Percentiles rank a stretch among this genome's conserved stretches.
These are phyloP conservation scores for Phlyctochytrium planicorne DNA, from an alignment of 192 early-diverging fungal species.

Conservation along the genomic window DNA sequence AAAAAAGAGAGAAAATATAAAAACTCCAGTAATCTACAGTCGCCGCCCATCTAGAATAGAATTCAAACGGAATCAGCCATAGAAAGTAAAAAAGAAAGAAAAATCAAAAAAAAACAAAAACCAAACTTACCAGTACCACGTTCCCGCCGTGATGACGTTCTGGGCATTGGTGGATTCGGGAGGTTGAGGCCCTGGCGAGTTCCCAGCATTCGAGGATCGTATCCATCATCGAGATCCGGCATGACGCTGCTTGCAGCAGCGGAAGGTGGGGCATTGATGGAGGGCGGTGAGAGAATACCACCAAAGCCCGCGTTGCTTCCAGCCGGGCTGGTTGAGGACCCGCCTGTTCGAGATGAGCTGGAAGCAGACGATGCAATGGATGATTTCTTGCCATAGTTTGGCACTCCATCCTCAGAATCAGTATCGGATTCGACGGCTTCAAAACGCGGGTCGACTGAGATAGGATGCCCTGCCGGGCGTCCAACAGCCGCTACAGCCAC, in stretches of 20 bases:
- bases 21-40: no score
- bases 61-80: no score
- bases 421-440: background rate
- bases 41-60: no score
- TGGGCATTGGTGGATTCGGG: background rate
- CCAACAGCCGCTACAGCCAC: background rate
- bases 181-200: background rate
- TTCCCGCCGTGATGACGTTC: constrained; percentile 6
- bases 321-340: background rate
- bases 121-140: no score
- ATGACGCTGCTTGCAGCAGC: background rate
- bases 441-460: constrained; percentile 5
- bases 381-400: background rate
- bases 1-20: no score
- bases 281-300: background rate
- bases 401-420: constrained; percentile 3
- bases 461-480: background rate
- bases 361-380: background rate
- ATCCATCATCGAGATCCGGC: background rate
- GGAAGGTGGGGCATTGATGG: background rate
- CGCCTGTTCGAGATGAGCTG: background rate
- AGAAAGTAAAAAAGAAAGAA: no score
- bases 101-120: no score
- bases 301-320: background rate
- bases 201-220: background rate